Conservation (phyloP, 208 protist genomes). For the Acanthamoeba culbertsoni region DNA sequence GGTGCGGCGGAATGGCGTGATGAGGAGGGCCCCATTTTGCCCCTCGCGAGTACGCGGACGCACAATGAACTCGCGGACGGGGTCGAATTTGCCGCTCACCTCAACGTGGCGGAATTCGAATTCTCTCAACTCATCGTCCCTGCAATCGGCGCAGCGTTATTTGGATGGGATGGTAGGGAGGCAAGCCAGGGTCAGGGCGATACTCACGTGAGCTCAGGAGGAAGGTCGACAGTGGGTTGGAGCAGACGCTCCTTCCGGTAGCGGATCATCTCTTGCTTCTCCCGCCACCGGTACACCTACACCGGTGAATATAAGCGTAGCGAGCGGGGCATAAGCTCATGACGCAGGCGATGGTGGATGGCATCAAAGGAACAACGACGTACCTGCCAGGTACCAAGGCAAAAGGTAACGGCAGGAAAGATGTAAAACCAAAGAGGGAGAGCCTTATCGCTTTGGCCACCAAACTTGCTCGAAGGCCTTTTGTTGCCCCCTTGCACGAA, state of each 20-base stretch:
- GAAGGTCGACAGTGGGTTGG: background rate
- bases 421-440: background rate
- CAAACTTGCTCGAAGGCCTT: background rate
- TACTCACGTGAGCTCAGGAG: background rate
- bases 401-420: background rate
- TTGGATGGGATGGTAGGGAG: background rate
- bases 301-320: background rate
- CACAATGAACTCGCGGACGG: background rate
- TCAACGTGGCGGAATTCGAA: conserved; percentile 23
- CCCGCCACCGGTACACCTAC: background rate
- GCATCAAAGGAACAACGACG: background rate
- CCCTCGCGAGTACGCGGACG: background rate
- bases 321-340: background rate
- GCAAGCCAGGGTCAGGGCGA: background rate
- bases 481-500: background rate
- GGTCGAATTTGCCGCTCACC: background rate
- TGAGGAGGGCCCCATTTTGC: background rate
- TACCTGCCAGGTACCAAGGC: conserved; percentile 40
- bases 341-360: background rate
- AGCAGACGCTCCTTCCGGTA: background rate
- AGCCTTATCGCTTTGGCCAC: background rate
- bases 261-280: conserved; percentile 25
- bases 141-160: background rate
- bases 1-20: background rate
- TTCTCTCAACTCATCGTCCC: background rate